These are phyloP conservation scores for Xylaria sp. DNA, from an alignment of 2,329 filamentous ascomycete genomes.

Conservation along the genomic window DNA sequence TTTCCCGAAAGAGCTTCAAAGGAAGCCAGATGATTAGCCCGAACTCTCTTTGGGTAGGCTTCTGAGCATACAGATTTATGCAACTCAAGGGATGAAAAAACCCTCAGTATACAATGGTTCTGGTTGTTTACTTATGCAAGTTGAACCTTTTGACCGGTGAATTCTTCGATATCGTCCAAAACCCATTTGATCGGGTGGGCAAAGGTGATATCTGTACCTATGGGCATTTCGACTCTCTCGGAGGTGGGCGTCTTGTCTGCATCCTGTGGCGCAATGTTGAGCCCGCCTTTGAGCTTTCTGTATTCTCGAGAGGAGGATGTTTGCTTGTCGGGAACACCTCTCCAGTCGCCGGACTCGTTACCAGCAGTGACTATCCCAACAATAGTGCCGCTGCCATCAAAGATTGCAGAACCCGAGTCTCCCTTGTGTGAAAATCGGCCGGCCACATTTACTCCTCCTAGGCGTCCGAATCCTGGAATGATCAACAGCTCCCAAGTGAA, in stretches of 20 bases:
- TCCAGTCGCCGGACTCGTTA: not conserved
- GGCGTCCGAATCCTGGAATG: not conserved
- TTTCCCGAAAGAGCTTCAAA: too few species aligned
- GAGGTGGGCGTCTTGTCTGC: not conserved
- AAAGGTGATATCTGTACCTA: constrained; percentile 4
- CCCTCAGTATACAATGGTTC: not conserved
- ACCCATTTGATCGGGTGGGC: constrained; percentile 9
- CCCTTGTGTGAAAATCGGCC: not conserved
- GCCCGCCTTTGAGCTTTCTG: not conserved
- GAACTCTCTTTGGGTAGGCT: too few species aligned
- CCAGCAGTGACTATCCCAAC: constrained; percentile 7
- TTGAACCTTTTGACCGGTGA: not conserved
- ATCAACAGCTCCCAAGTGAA: constrained; percentile 8
- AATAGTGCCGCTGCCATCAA: not conserved
- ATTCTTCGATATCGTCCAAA: constrained; percentile 3
- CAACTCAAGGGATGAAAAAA: too few species aligned
- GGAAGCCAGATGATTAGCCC: too few species aligned
- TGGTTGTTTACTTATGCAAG: not conserved
- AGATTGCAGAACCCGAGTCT: constrained; percentile 8
- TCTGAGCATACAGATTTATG: too few species aligned
- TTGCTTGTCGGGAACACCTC: not conserved
- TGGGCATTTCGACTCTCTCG: not conserved
- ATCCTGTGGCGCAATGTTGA: not conserved
- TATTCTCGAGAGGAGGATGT: not conserved
- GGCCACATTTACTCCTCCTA: not conserved